Percentiles rank a stretch among this genome's conserved stretches.
These are phyloP conservation scores for Pythium dissimile DNA, from an alignment of 352 stramenopile species.

Conservation along the genomic window DNA sequence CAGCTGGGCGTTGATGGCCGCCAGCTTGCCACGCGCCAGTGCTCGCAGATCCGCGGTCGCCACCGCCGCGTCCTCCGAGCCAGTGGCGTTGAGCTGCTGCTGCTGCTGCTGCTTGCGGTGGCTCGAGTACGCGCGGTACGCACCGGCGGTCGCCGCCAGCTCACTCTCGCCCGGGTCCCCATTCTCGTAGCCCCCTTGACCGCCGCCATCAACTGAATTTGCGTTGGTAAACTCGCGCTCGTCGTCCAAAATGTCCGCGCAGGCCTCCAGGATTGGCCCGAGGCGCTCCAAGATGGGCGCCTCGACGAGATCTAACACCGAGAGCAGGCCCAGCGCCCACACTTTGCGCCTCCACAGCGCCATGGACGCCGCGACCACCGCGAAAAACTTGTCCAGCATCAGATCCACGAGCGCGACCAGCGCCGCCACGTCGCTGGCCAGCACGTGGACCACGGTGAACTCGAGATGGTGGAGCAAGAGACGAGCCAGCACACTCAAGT, in stretches of 20 bases:
- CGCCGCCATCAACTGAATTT: not conserved
- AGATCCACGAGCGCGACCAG: conserved; percentile 47
- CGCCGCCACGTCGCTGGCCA: conserved; percentile 32
- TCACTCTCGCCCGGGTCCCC: conserved; percentile 38
- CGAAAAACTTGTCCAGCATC: conserved; percentile 76
- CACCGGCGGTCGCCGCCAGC: conserved; percentile 22
- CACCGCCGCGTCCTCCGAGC: conserved; percentile 37
- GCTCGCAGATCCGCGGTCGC: conserved; percentile 40
- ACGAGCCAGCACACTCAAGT: conserved; percentile 54
- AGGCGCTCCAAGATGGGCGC: conserved; percentile 46
- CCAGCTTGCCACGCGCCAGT: conserved; percentile 37
- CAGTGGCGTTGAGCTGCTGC: conserved; percentile 18
- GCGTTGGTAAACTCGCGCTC: conserved; percentile 31
- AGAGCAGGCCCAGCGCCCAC: conserved; percentile 59
- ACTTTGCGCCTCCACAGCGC: conserved; percentile 55
- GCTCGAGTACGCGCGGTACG: conserved; percentile 51
- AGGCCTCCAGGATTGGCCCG: conserved; percentile 65
- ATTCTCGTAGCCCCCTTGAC: conserved; percentile 18
- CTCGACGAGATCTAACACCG: conserved; percentile 32
- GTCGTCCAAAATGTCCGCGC: conserved; percentile 64
- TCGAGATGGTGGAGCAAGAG: conserved; percentile 46
- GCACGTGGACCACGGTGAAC: conserved; percentile 39
- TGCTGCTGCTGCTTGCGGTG: conserved; percentile 23
- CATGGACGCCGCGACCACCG: conserved; percentile 54
- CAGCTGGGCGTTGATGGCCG: conserved; percentile 37